Conservation (phyloP, 345 rosid species). For the Triadica sebifera region DNA sequence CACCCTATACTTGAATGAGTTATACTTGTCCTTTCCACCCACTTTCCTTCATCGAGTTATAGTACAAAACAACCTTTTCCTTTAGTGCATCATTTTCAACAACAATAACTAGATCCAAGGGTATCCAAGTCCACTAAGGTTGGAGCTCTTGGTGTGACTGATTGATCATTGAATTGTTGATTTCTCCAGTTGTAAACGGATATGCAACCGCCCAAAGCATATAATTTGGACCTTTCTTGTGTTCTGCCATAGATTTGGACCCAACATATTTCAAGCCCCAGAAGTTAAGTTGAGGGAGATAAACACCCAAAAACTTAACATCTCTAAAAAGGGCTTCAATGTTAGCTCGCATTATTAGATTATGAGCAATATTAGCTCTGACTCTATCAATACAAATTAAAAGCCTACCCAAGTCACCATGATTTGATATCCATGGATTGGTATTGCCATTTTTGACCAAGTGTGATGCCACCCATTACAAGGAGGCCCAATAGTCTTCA, state of each 20-base stretch:
- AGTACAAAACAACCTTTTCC: constrained; percentile 27
- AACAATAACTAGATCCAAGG: constrained; percentile 24
- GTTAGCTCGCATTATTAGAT: constrained; percentile 32
- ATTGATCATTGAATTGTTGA: constrained; percentile 24
- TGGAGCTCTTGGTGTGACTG: constrained; percentile 24
- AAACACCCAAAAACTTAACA: constrained; percentile 31
- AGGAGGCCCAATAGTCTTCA: constrained; percentile 44
- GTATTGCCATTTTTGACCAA: neutral
- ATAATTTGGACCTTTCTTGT: constrained; percentile 3
- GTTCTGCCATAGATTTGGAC: constrained; percentile 18
- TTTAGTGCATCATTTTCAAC: constrained; percentile 33
- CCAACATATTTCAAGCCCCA: constrained; percentile 49
- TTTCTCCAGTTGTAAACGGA: constrained; percentile 21
- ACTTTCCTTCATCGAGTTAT: constrained; percentile 23
- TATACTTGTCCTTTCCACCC: constrained; percentile 36
- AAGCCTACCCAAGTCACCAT: constrained; percentile 6
- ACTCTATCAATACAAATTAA: constrained; percentile 6
- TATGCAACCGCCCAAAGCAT: constrained; percentile 11
- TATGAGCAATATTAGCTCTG: constrained; percentile 11
- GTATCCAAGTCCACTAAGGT: constrained; percentile 27
- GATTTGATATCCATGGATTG: neutral
- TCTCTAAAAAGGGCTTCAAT: constrained; percentile 22
- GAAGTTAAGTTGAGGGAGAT: constrained; percentile 42
- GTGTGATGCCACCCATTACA: constrained; percentile 4
- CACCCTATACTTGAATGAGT: constrained; percentile 32